Evolutionary conservation across 2,329 filamentous ascomycete species (phyloP).

Genomic region (Calonectria crousiana): DNA sequence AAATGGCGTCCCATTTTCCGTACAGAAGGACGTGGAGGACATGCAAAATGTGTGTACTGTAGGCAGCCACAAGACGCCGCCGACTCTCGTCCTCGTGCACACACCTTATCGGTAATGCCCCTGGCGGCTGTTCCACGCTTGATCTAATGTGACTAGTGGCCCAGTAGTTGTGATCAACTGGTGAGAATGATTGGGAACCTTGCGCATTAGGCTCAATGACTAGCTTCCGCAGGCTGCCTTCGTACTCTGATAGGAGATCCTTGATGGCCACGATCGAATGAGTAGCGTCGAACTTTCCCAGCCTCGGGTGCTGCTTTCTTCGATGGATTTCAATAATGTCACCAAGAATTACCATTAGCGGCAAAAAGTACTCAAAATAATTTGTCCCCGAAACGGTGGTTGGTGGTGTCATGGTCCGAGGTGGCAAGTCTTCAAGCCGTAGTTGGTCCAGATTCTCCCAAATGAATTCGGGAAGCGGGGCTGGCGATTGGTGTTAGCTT

Average conservation of each 20-base stretch:
- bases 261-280: constrained; percentile 21
- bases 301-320: constrained; percentile 55
- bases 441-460: constrained; percentile 39
- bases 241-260: constrained; percentile 52
- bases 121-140: background rate
- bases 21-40: constrained; percentile 62
- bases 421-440: background rate
- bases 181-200: background rate
- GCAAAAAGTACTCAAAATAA: constrained; percentile 64
- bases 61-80: constrained; percentile 57
- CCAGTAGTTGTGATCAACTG: background rate
- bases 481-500: constrained; percentile 46
- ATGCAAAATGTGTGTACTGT: constrained; percentile 61
- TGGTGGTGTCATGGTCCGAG: constrained; percentile 43
- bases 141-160: background rate
- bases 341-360: constrained; percentile 61
- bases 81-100: constrained; percentile 27
- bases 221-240: constrained; percentile 44
- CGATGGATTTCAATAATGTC: constrained; percentile 63
- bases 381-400: constrained; percentile 54
- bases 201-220: background rate
- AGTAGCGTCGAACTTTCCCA: constrained; percentile 43
- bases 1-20: constrained; percentile 63
- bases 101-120: background rate
- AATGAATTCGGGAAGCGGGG: constrained; percentile 46